phyloP scores from a whole-genome alignment of 192 early-diverging fungal genomes.

The Funneliformis mosseae region DNA sequence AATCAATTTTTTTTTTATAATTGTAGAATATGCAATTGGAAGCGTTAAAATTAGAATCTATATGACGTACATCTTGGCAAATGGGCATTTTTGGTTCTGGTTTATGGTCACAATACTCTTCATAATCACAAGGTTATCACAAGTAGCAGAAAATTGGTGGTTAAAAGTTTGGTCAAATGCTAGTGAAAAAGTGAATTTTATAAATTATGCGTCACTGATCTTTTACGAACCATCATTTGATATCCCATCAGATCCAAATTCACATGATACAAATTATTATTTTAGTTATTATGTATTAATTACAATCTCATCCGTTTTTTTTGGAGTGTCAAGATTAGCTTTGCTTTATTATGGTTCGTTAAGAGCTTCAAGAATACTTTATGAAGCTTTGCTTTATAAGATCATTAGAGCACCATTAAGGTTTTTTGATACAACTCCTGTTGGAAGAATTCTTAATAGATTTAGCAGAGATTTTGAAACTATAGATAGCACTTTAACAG shows the following conservation, averaged over 20 bases:
- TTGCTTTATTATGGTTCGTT: constrained; percentile 51
- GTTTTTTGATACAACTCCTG: constrained; percentile 89
- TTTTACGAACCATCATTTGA: neutral
- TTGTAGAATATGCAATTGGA: constrained; percentile 71
- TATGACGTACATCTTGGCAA: constrained; percentile 71
- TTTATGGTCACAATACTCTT: constrained; percentile 52
- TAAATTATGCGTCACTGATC: too few species aligned
- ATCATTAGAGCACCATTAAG: constrained; percentile 71
- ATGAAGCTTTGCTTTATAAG: constrained; percentile 53
- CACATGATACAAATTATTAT: constrained; percentile 47
- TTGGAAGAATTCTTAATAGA: constrained; percentile 80
- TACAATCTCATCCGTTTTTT: constrained; percentile 48
- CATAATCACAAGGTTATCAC: constrained; percentile 38
- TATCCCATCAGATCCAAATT: neutral
- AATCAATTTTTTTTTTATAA: neutral
- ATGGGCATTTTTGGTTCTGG: constrained; percentile 67
- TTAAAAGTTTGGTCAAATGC: constrained; percentile 11
- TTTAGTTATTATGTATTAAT: constrained; percentile 62
- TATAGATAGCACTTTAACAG: constrained; percentile 65
- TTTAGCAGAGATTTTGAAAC: constrained; percentile 85
- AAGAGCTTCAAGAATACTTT: constrained; percentile 57
- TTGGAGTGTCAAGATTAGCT: constrained; percentile 42
- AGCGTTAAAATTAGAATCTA: constrained; percentile 76
- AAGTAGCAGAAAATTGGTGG: constrained; percentile 45
- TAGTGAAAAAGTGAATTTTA: neutral